Base-by-base conservation (phyloP, 148 eudicot genomes). In the Nepenthes gracilis region DNA sequence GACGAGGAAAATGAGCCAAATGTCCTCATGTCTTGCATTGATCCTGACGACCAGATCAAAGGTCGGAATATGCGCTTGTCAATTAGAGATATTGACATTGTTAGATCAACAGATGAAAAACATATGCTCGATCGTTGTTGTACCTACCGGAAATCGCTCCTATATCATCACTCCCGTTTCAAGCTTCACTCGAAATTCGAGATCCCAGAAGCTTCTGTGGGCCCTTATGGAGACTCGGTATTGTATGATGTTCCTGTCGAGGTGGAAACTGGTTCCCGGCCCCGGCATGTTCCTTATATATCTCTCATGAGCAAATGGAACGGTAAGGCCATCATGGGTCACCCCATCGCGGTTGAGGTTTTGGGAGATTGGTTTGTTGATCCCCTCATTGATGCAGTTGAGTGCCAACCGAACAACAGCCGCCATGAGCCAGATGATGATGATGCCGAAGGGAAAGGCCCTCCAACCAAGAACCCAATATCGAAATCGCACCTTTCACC, bases 251-350 rank as follows among this genome's bases (percentile, higher is more conserved):
- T 87, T 62, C 67, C 64, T 53, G 54, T 90, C 50, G 82, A 83
- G 54, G 91, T 90, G 54, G 77, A 83, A 65, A 72, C 80, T 53
- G 66, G 82, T 62, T 70, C 78, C 59, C 82, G 79, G 45, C 68
- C 77, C 35, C 89, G 74, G 54, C 88, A 75, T 14, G 92, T 85
- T 55, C 95, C 97, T 33, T 90, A 82, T 65, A 79, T 83, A 34
- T 90, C 95, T 38, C 82, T 87, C 35, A 79, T 79, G 92, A 87
- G 97, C 80, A 87, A 81, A 73, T 50, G 79, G 62, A 73, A 66
- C 11, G 75, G 87, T 53, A 77, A 76, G 64, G 79, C 95, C 0
- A 66, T 90, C 54, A 78, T 77, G 0, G 97, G 97, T 64, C 88
- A 90, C 63, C 95, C 97, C 2, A 59, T 87, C 12, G 40, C 80